Conservation (phyloP, 768 basidiomycete species). For the Auriculariales sp. region DNA sequence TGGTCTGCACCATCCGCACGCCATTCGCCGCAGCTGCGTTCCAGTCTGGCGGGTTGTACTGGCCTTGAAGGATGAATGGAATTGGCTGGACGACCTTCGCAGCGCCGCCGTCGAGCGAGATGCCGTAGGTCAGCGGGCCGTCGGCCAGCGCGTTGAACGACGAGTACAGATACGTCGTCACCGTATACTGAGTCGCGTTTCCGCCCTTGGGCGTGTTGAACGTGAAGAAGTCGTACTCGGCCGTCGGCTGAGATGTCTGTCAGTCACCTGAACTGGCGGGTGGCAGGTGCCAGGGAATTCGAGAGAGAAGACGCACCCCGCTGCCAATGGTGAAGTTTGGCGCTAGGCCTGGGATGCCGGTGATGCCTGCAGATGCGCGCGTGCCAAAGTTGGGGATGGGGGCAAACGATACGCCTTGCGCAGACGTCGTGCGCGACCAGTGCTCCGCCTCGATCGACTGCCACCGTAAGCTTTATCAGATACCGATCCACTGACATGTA, state of each 20-base stretch:
- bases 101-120: slow-evolving; percentile 32
- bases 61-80: slow-evolving; percentile 28
- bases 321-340: slow-evolving; percentile 43
- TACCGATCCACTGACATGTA: background rate
- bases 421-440: slow-evolving; percentile 29
- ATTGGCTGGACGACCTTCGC: slow-evolving; percentile 6
- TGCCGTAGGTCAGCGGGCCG: slow-evolving; percentile 34
- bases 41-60: slow-evolving; percentile 33
- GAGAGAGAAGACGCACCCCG: slow-evolving; percentile 35
- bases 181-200: slow-evolving; percentile 23
- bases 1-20: slow-evolving; percentile 27
- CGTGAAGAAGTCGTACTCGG: slow-evolving; percentile 48
- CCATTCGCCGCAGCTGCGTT: slow-evolving; percentile 41
- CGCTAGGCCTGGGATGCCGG: slow-evolving; percentile 38
- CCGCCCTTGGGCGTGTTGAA: slow-evolving; percentile 33
- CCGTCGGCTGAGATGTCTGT: background rate
- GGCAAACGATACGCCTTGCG: slow-evolving; percentile 39
- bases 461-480: background rate
- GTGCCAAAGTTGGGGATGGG: slow-evolving; percentile 43
- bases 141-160: slow-evolving; percentile 36
- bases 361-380: slow-evolving; percentile 43
- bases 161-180: slow-evolving; percentile 34
- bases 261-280: background rate
- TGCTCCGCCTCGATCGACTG: slow-evolving; percentile 51
- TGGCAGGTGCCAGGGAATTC: background rate